phyloP scores from a whole-genome alignment of 257 asterid genomes.

The Sherardia arvensis region DNA sequence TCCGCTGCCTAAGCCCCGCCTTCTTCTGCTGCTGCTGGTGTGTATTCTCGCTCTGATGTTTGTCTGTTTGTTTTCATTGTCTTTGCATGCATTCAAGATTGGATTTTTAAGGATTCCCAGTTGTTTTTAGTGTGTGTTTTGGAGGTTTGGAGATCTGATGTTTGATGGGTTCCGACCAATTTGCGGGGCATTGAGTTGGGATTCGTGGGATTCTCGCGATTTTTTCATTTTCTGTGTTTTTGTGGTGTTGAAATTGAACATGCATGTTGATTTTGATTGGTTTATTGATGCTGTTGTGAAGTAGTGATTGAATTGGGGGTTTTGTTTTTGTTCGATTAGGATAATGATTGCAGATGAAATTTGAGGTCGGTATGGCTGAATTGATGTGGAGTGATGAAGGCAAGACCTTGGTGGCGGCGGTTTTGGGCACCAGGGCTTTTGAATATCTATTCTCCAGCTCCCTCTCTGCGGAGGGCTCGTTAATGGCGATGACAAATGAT shows the following conservation, averaged over 20 bases:
- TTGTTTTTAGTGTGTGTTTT: background rate
- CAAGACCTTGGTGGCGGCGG: too few relatives aligned
- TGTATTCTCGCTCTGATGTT: too few relatives aligned
- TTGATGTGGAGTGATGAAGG: too few relatives aligned
- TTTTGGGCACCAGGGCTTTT: too few relatives aligned
- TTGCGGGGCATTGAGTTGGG: too few relatives aligned
- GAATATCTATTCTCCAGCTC: slow-evolving; percentile 75
- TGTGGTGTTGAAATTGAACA: slow-evolving; percentile 19
- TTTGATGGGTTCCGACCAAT: slow-evolving; percentile 13
- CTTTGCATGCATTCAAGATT: background rate
- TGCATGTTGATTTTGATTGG: too few relatives aligned
- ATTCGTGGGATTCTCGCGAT: slow-evolving; percentile 12
- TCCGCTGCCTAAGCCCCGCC: too few relatives aligned
- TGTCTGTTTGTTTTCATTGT: background rate
- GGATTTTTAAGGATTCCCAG: slow-evolving; percentile 1
- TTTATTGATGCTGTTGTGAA: too few relatives aligned
- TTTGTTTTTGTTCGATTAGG: too few relatives aligned
- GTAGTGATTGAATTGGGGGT: too few relatives aligned
- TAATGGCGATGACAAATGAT: slow-evolving; percentile 66
- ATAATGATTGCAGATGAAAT: too few relatives aligned
- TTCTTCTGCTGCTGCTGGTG: slow-evolving; percentile 25
- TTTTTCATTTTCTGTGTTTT: slow-evolving; percentile 14
- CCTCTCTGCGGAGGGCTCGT: slow-evolving; percentile 65
- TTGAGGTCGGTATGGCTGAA: too few relatives aligned
- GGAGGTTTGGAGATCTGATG: slow-evolving; percentile 55